A percentile compares a stretch with the other conserved stretches of the same genome.
Conservation (phyloP, 129 eudicot species). For the Flaveria linearis region DNA sequence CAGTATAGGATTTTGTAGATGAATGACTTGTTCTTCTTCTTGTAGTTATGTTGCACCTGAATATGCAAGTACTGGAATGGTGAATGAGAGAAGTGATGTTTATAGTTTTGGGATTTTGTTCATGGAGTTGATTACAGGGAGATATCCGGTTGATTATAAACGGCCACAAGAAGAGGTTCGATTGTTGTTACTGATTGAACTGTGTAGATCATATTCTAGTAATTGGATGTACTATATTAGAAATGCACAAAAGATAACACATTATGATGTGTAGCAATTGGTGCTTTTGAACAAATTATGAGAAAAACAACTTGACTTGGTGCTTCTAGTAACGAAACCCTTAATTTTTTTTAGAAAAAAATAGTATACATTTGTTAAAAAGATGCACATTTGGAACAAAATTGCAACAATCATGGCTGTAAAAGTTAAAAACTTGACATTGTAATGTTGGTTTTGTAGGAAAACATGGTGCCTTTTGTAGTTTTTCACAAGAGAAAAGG, state of each 20-base stretch:
- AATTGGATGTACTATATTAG: neutral
- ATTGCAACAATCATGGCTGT: neutral
- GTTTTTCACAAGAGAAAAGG: neutral
- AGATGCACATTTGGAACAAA: slow-evolving; percentile 2
- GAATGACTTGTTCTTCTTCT: slow-evolving; percentile 9
- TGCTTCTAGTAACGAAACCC: neutral
- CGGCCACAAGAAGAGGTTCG: slow-evolving; percentile 62
- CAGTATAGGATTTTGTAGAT: neutral
- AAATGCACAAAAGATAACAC: neutral
- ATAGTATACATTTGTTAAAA: neutral
- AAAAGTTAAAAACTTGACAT: neutral
- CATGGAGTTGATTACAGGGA: slow-evolving; percentile 62
- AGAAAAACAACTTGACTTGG: neutral
- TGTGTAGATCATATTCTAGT: neutral
- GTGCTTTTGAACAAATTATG: neutral
- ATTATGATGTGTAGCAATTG: slow-evolving; percentile 1
- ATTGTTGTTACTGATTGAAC: neutral
- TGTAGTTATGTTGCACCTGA: slow-evolving; percentile 73
- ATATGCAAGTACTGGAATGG: slow-evolving; percentile 75
- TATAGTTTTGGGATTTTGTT: slow-evolving; percentile 70
- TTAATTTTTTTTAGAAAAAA: neutral
- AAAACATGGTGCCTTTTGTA: neutral
- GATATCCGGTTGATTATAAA: slow-evolving; percentile 63
- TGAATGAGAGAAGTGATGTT: slow-evolving; percentile 64
- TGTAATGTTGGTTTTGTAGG: neutral